These are phyloP conservation scores for Penicillium brasilianum DNA, from an alignment of 2,329 filamentous ascomycete genomes.

Conservation along the genomic window DNA sequence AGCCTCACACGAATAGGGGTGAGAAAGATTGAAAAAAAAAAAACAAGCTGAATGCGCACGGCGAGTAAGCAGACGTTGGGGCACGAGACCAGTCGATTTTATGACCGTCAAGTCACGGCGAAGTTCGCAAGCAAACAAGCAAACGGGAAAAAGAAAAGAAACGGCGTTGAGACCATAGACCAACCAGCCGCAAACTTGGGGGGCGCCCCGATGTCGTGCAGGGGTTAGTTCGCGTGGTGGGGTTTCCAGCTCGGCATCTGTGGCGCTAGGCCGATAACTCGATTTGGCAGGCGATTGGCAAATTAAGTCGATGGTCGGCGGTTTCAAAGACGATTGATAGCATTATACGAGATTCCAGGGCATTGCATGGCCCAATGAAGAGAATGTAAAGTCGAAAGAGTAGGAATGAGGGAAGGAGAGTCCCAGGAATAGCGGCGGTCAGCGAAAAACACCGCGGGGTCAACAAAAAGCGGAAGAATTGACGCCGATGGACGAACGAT, in stretches of 20 bases:
- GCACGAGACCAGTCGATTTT: neutral
- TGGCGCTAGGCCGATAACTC: conserved; percentile 7
- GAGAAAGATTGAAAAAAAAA: neutral
- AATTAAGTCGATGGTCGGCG: neutral
- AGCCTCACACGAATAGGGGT: neutral
- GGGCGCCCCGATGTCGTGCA: conserved; percentile 16
- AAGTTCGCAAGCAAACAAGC: neutral
- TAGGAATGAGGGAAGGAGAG: neutral
- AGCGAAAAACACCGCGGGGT: neutral
- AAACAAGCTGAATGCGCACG: neutral
- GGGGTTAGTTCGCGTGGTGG: conserved; percentile 14
- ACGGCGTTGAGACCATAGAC: neutral
- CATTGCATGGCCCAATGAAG: neutral
- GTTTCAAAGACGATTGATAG: neutral
- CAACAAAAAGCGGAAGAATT: neutral
- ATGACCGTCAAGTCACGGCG: neutral
- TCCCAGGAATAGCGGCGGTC: neutral
- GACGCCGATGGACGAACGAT: neutral
- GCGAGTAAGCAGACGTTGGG: neutral
- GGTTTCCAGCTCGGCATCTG: conserved; percentile 1
- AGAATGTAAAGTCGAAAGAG: neutral
- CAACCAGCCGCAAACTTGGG: conserved; percentile 4
- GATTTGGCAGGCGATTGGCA: neutral
- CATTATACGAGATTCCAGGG: neutral
- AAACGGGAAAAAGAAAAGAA: neutral